These are phyloP conservation scores for Cyberlindnera samutprakarnensis DNA, from an alignment of 805 yeast genomes.

Conservation along the genomic window DNA sequence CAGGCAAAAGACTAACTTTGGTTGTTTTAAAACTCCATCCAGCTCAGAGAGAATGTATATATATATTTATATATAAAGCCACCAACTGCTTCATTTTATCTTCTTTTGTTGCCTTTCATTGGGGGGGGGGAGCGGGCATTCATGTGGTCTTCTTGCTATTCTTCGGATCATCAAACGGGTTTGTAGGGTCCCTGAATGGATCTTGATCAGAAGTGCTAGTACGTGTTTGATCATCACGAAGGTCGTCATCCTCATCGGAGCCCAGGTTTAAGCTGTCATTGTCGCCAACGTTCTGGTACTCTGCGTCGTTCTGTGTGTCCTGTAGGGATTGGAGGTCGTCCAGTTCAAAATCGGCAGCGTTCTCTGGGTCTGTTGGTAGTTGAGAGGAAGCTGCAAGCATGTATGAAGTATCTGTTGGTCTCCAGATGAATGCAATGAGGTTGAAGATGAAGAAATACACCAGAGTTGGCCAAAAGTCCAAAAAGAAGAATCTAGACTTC, in stretches of 20 bases:
- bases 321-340: slow-evolving; percentile 44
- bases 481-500: slow-evolving; percentile 82
- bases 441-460: slow-evolving; percentile 80
- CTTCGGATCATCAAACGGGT: slow-evolving; percentile 2
- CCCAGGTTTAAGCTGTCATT: slow-evolving; percentile 21
- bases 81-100: too few relatives aligned
- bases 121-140: too few relatives aligned
- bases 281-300: slow-evolving; percentile 22
- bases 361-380: slow-evolving; percentile 72
- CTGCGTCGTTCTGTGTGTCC: slow-evolving; percentile 25
- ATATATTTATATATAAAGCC: too few relatives aligned
- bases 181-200: slow-evolving; percentile 2
- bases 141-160: not conserved
- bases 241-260: slow-evolving; percentile 10
- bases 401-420: slow-evolving; percentile 94
- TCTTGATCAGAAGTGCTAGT: too few relatives aligned
- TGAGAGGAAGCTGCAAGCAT: slow-evolving; percentile 93
- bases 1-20: too few relatives aligned
- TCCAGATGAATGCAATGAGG: slow-evolving; percentile 86
- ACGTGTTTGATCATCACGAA: not conserved
- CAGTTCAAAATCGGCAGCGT: slow-evolving; percentile 58
- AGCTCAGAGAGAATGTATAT: too few relatives aligned
- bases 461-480: slow-evolving; percentile 93
- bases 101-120: too few relatives aligned
- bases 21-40: too few relatives aligned